These are phyloP conservation scores for California macrophylla DNA, from an alignment of 441 rosid species.

Conservation along the genomic window DNA sequence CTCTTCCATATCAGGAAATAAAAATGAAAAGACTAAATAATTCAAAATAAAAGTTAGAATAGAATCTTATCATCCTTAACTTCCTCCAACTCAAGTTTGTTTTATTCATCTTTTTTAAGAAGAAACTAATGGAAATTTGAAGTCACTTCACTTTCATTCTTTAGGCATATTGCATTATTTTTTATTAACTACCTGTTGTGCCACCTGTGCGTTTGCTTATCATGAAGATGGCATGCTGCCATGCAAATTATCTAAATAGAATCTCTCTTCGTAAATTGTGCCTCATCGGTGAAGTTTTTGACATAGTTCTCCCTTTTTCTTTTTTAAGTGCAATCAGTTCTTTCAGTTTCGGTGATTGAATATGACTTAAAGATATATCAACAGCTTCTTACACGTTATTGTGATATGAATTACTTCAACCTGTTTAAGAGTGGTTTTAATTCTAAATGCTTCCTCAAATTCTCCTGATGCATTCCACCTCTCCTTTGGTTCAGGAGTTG, in stretches of 20 bases:
- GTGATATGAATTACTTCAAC: not conserved
- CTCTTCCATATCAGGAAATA: not conserved
- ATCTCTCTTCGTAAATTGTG: not conserved
- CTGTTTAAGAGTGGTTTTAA: not conserved
- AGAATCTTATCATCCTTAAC: not conserved
- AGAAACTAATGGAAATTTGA: not conserved
- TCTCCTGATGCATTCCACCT: conserved; percentile 6
- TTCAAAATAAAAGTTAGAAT: not conserved
- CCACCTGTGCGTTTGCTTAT: not conserved
- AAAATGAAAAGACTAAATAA: not conserved
- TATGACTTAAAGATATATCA: not conserved
- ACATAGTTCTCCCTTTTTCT: not conserved
- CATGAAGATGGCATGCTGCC: not conserved
- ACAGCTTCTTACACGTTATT: not conserved
- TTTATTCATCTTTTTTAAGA: not conserved
- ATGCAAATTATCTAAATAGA: not conserved
- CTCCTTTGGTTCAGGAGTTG: conserved; percentile 54
- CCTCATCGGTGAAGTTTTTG: not conserved
- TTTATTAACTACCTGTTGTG: not conserved
- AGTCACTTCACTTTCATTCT: not conserved
- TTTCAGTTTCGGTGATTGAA: not conserved
- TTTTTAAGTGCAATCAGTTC: not conserved
- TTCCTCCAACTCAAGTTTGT: not conserved
- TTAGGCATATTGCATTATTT: not conserved
- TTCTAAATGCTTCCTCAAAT: not conserved